Evolutionary conservation across 305 asterid genomes (phyloP).

Genomic region (Fraxinus baroniana): DNA sequence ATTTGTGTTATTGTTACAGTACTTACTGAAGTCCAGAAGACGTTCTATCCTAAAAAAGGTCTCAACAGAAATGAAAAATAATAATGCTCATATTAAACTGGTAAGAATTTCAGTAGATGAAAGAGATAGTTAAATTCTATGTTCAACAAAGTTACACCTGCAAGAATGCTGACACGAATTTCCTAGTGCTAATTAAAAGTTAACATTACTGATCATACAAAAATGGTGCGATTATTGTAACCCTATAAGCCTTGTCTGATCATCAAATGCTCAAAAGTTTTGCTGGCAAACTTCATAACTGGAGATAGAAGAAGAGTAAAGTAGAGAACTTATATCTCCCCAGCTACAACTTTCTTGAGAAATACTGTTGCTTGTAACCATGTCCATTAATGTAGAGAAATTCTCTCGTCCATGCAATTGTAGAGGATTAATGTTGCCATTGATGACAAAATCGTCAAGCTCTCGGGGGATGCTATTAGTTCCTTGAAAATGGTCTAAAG

Average conservation of each 20-base stretch:
- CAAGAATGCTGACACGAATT: constrained; percentile 10
- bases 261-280: constrained; percentile 23
- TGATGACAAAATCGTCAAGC: constrained; percentile 1
- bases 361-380: constrained; percentile 27
- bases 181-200: constrained; percentile 3
- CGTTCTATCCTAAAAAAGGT: constrained; percentile 12
- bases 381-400: constrained; percentile 26
- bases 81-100: neutral
- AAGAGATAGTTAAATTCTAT: constrained; percentile 32
- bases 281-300: constrained; percentile 26
- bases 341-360: constrained; percentile 34
- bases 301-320: constrained; percentile 26
- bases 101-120: constrained; percentile 28
- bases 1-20: constrained; percentile 10
- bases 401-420: constrained; percentile 28
- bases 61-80: neutral
- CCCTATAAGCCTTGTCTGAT: constrained; percentile 37
- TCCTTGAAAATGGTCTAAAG: constrained; percentile 20
- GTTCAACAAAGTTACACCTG: constrained; percentile 31
- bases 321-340: constrained; percentile 35
- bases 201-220: neutral
- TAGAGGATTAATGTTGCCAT: constrained; percentile 18
- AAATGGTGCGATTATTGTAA: constrained; percentile 27
- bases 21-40: constrained; percentile 29
- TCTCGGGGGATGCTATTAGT: constrained; percentile 14